Conservation (phyloP, 2,329 filamentous ascomycete genomes). For the Fusarium napiforme region DNA sequence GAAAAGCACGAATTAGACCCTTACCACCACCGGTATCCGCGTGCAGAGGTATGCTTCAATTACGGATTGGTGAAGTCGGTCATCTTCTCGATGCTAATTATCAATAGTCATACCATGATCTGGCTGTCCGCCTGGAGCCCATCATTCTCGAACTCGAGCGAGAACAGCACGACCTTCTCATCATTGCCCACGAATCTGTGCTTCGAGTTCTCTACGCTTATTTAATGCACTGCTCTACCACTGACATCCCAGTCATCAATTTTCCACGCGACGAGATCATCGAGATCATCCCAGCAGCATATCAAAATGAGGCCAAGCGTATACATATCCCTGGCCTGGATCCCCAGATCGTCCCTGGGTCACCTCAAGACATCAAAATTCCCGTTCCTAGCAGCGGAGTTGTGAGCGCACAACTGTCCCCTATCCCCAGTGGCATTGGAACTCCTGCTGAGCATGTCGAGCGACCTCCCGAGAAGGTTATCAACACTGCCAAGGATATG, state of each 20-base stretch:
- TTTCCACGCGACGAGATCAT: conserved; percentile 98
- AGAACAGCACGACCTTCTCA: conserved; percentile 96
- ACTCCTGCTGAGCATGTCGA: conserved; percentile 58
- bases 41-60: conserved; percentile 77
- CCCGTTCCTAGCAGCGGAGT: conserved; percentile 67
- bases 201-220: conserved; percentile 96
- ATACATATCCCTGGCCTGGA: conserved; percentile 82
- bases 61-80: not conserved
- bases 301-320: conserved; percentile 94
- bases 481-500: conserved; percentile 62
- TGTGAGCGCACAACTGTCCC: conserved; percentile 55
- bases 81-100: conserved; percentile 3
- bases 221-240: conserved; percentile 96
- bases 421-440: conserved; percentile 60
- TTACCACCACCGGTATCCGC: conserved; percentile 95
- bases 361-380: conserved; percentile 83
- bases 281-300: conserved; percentile 96
- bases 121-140: conserved; percentile 96
- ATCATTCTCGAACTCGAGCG: conserved; percentile 97
- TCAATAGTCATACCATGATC: conserved; percentile 90
- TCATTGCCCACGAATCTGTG: conserved; percentile 98
- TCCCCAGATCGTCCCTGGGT: conserved; percentile 76
- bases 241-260: conserved; percentile 90
- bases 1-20: conserved; percentile 93
- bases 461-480: conserved; percentile 59